Base-by-base conservation (phyloP, 352 stramenopile species). In the Pythium biforme region DNA sequence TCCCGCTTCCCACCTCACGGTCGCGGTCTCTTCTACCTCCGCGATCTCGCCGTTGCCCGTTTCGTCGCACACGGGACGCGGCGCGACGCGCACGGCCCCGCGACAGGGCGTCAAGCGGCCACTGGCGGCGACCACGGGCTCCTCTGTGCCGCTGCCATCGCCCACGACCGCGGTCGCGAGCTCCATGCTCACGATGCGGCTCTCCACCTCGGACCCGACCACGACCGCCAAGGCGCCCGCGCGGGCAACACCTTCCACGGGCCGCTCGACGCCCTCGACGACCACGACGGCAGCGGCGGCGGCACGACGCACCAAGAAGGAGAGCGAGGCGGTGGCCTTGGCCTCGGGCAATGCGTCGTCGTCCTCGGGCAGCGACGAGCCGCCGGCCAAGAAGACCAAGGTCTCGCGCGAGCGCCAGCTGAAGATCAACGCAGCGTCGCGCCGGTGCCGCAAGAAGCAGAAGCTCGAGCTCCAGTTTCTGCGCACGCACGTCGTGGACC, bases 391-490 rank as follows among this genome's bases (percentile, higher is more conserved):
- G 69, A 94, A 92, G 69, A 87, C 77, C 45, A 94, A 94, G 70
- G 86, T 94, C 9, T 92, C 83, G 10, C 76, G 86, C 26, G 86
- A 94, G 73, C 78, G 86, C 0, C 86, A 94, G 62, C 81, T 94
- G 37, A 94, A 92, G 72, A 94, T 94, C 75, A 94, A 94, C 58
- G 86, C 86, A 1, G 86, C 86, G 57, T 92, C 81, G 0, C 72
- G 86, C 2, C 77, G 84, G 19, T 94, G 86, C 57, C 80, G 86
- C n/a, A 89, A 92, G 70, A 92, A 92, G 57, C 86, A 94, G 70
- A 94, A 94, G 71, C 59, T 90, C 20, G 86, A 94, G 74, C 68
- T 94, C n/a, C 83, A 92, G 62, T 94, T 94, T 67, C 71, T 94
- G 29, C 79, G 86, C 22, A 79, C 73, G 11, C 86, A 94, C 62